Conservation (phyloP, 2,329 filamentous ascomycete species). For the Ceratocystis harringtonii region DNA sequence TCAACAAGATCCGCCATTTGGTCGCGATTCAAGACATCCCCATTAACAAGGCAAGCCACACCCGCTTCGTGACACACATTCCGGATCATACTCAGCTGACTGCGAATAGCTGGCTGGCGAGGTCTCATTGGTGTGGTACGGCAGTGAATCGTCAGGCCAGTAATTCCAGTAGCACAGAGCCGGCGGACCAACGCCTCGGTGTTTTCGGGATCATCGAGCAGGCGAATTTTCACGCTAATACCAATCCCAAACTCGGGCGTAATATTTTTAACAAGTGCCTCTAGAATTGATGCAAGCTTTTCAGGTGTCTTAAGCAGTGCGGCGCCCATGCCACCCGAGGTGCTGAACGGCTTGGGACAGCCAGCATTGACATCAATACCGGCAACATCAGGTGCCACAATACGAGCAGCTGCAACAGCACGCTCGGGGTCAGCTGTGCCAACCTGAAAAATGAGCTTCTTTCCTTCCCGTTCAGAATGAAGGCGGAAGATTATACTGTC, state of each 20-base stretch:
- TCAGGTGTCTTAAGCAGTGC: slow-evolving; percentile 78
- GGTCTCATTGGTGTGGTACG: slow-evolving; percentile 93
- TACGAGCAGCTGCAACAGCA: slow-evolving; percentile 68
- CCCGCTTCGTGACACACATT: slow-evolving; percentile 67
- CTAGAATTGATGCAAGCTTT: slow-evolving; percentile 65
- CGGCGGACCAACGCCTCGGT: slow-evolving; percentile 64
- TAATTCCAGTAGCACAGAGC: slow-evolving; percentile 78
- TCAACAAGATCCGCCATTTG: slow-evolving; percentile 55
- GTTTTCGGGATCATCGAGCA: slow-evolving; percentile 60
- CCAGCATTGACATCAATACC: slow-evolving; percentile 96
- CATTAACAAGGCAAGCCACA: slow-evolving; percentile 90
- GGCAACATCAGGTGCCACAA: slow-evolving; percentile 75
- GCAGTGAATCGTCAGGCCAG: slow-evolving; percentile 83
- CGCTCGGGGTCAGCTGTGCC: slow-evolving; percentile 71
- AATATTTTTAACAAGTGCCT: slow-evolving; percentile 66
- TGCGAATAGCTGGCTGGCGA: slow-evolving; percentile 70
- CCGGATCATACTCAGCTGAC: slow-evolving; percentile 71
- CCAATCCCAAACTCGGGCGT: slow-evolving; percentile 68
- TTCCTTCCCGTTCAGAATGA: slow-evolving; percentile 60
- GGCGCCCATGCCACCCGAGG: slow-evolving; percentile 86
- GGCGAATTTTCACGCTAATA: slow-evolving; percentile 91
- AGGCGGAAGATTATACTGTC: slow-evolving; percentile 71
- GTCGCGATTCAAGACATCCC: slow-evolving; percentile 65
- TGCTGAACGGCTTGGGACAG: slow-evolving; percentile 96
- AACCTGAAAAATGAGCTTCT: slow-evolving; percentile 75